Evolutionary conservation across 2,329 filamentous ascomycete genomes (phyloP), one percentile per base, ranked within the genome.

Genomic region (Botrytis tulipae): DNA sequence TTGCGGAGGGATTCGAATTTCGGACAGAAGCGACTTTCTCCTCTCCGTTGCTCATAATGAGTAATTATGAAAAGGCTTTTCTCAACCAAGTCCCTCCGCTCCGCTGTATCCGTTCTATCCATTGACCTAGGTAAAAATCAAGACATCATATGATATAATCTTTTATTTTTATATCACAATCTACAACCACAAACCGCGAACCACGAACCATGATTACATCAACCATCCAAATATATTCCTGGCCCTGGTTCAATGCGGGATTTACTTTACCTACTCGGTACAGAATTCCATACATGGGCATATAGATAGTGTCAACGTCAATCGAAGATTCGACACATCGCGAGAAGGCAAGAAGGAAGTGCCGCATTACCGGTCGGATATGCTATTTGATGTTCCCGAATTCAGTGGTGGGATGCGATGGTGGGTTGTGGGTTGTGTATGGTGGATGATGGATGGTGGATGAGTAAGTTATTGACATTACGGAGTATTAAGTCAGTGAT

Each of bases 31-130:
- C 20, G 18, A 40, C 22, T n/a, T 66, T 35, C 22, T n/a, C 32
- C 32, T n/a, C 63, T 46, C 48, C 35, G 44, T 40, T 35, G n/a
- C 44, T 67, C 63, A 51, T 67, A 1, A 40, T 51, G 63, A 51
- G 44, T 63, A n/a, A 29, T 63, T 20, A 18, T 20, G 29, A n/a
- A 16, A 67, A 48, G 2, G 7, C 6, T 32, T 3, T 48, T n/a
- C 3, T 54, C 0, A 16, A 54, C 32, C 32, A 10, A 7, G 14
- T 10, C 0, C 9, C 57, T 29, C 16, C n/a, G 12, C 48, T 18
- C 69, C 59, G 69, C 59, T 42, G 22, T 44, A 71, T n/a, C 69
- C 59, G 69, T 44, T 61, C 7, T 4, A 70, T 70, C 54, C 51
- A 37, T 46, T 18, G 48, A n/a, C 25, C 25, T 25, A 9, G 37